Evolutionary conservation across 305 asterid genomes (phyloP), one percentile per base, ranked within the genome.

Genomic region (Fraxinus sp.): DNA sequence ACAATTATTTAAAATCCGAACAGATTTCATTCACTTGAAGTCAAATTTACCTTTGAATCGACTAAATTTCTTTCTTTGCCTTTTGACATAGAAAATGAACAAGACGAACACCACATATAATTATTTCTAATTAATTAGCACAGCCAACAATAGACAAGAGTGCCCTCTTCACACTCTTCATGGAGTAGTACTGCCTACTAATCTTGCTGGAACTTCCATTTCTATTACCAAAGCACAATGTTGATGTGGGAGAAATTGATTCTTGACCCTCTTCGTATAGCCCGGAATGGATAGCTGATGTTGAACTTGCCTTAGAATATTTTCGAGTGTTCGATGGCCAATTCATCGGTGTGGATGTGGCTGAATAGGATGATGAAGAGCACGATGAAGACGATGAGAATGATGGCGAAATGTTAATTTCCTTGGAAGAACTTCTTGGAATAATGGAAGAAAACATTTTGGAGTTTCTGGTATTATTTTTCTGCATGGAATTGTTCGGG

Each of bases 121-220:
- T 8, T 20, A 20, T n/a, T 44, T 33, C 14, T 80, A 37, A 18
- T 79, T 83, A 83, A 73, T 79, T 35, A 35, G 86, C 88, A 59
- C 77, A 85, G 5, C 94, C 86, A 78, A 81, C 87, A 80, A 88
- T 81, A 14, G 88, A 85, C 83, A 66, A 82, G 24, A 90, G 79
- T 22, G 83, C 85, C 82, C 86, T 90, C 89, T 88, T 93, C 84
- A 87, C 85, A 18, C 87, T 90, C 87, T 87, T 91, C 5, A 73
- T 80, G 16, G 82, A 84, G 74, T 84, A 78, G 20, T 77, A 73
- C 46, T 82, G 72, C 41, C 85, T 82, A 81, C 71, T 83, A 22
- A 46, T 32, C 49, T 64, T 80, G 74, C 80, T 84, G 8, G 79
- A 73, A 32, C 84, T 76, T n/a, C 79, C 88, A 37, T 72, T 79